These are phyloP conservation scores for Flaveria robusta DNA, from an alignment of 129 eudicot species.

Conservation along the genomic window DNA sequence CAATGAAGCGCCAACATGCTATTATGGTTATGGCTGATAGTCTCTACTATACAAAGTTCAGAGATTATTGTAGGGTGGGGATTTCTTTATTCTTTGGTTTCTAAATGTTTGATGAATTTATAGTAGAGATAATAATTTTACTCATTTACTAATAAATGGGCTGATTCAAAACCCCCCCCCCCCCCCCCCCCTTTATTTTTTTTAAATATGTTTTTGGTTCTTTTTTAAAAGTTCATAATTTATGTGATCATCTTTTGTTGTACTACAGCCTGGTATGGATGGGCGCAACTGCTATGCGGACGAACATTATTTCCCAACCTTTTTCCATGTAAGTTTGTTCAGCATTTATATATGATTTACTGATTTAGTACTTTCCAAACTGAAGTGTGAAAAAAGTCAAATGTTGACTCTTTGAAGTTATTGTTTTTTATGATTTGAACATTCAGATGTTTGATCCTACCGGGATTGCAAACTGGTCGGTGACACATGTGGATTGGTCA, in stretches of 20 bases:
- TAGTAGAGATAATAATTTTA: neutral
- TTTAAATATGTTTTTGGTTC: neutral
- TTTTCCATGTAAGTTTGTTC: constrained; percentile 53
- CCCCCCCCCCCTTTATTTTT: no score
- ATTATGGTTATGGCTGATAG: constrained; percentile 65
- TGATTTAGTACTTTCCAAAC: constrained; percentile 6
- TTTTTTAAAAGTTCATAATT: neutral
- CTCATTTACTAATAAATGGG: neutral
- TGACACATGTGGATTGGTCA: constrained; percentile 97
- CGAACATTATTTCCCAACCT: constrained; percentile 91
- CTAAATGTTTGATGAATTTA: neutral
- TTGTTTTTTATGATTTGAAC: constrained; percentile 7
- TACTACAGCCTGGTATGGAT: constrained; percentile 84
- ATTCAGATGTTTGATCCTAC: constrained; percentile 83
- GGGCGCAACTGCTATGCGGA: constrained; percentile 89
- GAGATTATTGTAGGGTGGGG: constrained; percentile 69
- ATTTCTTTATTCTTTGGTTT: constrained; percentile 2
- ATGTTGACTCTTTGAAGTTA: neutral
- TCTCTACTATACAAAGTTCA: constrained; percentile 69
- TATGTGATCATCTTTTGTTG: neutral
- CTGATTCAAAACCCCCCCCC: no score
- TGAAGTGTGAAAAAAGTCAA: constrained; percentile 3
- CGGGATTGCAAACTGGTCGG: constrained; percentile 90
- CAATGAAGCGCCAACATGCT: constrained; percentile 89
- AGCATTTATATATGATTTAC: neutral